Base-by-base conservation (phyloP, 345 rosid genomes). In the Rhodomyrtus tomentosa region DNA sequence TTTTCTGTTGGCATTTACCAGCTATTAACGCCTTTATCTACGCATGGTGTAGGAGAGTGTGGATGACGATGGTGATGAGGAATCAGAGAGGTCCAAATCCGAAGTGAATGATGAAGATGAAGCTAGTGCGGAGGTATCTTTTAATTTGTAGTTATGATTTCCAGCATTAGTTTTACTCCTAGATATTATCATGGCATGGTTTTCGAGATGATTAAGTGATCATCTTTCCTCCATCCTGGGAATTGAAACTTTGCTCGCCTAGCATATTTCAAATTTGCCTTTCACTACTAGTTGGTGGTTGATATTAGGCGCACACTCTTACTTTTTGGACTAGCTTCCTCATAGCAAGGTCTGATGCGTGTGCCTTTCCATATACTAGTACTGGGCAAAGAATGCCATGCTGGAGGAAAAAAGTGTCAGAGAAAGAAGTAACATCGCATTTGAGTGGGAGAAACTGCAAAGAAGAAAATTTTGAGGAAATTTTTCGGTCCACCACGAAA, bases 21-120 rank as follows among this genome's bases (percentile, higher is more conserved):
- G 27, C 24, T 32, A 36, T 81, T 49, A 36, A 50, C 51, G 29
- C 50, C 88, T 79, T 80, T 20, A 49, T 84, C 50, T 79, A 55
- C 52, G 10, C 40, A 59, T 10, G 36, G 32, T 55, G 45, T 87
- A 93, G 92, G 93, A 90, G 82, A 87, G 85, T 20, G 82, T 50
- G 18, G 72, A 85, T 50, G 84, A 88, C 53, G 93, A 90, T 49
- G 93, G 85, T 55, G 92, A 92, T 83, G 96, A 89, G 84, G 95
- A 89, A 74, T 93, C 98, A 22, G 95, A 93, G 45, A 89, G 85
- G 74, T 92, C 96, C 68, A 91, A 90, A 84, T 93, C 96, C 22
- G 97, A 94, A 87, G 95, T 90, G 88, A 88, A 91, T 72, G 94
- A 92, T 82, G 96, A 92, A 82, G 93, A 89, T 50, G 93, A 89